Percentiles rank a stretch among this genome's conserved stretches.
phyloP scores from a whole-genome alignment of 345 rosid species.

The Eucalyptus cladocalyx region DNA sequence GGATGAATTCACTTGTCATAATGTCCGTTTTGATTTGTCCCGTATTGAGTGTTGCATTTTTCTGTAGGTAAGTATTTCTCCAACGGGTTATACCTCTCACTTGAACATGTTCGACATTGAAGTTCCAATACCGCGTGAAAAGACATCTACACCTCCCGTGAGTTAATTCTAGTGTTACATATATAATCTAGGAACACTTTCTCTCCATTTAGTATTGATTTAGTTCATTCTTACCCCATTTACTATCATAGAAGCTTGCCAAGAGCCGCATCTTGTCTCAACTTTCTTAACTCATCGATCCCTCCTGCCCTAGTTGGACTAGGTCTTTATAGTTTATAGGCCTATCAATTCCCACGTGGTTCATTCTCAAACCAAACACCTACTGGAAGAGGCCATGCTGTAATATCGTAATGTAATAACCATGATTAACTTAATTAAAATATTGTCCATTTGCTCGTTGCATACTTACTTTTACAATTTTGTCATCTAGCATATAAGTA shows the following conservation, averaged over 20 bases:
- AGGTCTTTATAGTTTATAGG: background rate
- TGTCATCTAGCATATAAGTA: background rate
- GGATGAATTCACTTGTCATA: background rate
- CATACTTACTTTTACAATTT: fast-evolving
- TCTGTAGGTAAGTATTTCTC: background rate
- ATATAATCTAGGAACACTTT: background rate
- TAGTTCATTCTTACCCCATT: background rate
- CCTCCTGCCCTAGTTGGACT: background rate
- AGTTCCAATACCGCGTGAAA: background rate
- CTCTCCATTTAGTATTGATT: background rate
- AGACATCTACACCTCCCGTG: background rate
- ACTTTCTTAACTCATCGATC: background rate
- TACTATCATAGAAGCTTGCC: fast-evolving
- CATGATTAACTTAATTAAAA: background rate
- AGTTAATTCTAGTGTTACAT: background rate
- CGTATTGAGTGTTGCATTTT: too few relatives aligned
- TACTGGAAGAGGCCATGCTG: fast-evolving
- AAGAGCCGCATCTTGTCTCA: fast-evolving
- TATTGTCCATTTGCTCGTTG: fast-evolving
- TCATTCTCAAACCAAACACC: background rate
- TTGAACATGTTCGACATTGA: background rate
- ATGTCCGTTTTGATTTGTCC: fast-evolving
- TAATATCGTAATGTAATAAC: fast-evolving
- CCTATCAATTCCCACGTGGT: fast-evolving
- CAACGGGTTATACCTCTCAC: fast-evolving